These are phyloP conservation scores for Parathielavia appendiculata DNA, from an alignment of 495 filamentous ascomycete genomes.

Conservation along the genomic window DNA sequence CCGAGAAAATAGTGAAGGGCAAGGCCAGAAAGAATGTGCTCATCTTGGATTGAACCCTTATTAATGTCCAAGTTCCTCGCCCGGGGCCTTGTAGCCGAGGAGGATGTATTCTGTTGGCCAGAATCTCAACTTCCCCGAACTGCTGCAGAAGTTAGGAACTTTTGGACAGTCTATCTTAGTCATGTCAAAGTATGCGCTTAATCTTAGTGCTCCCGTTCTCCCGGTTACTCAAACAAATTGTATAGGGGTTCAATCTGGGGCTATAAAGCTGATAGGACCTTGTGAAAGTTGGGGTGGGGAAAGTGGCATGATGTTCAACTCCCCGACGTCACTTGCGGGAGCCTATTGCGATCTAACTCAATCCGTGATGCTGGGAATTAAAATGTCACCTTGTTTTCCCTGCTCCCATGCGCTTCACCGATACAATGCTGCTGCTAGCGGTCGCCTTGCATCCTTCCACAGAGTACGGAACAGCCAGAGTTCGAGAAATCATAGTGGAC, in stretches of 20 bases:
- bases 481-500: too few relatives aligned
- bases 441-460: not conserved
- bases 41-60: too few relatives aligned
- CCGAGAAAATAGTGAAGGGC: too few relatives aligned
- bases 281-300: not conserved
- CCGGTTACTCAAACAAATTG: not conserved
- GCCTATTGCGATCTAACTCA: constrained; percentile 7
- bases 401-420: not conserved
- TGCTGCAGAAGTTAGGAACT: not conserved
- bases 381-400: not conserved
- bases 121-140: not conserved
- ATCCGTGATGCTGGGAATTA: constrained; percentile 7
- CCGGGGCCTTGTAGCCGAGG: not conserved
- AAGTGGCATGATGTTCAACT: not conserved
- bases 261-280: not conserved
- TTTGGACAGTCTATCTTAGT: constrained; percentile 2
- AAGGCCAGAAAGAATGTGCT: too few relatives aligned
- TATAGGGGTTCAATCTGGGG: not conserved
- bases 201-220: not conserved
- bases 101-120: not conserved
- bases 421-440: not conserved
- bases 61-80: too few relatives aligned
- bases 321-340: not conserved
- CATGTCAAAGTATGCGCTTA: not conserved
- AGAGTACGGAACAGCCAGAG: not conserved